Base-by-base conservation (phyloP, 768 basidiomycete genomes). In the Tylopilus sp. region DNA sequence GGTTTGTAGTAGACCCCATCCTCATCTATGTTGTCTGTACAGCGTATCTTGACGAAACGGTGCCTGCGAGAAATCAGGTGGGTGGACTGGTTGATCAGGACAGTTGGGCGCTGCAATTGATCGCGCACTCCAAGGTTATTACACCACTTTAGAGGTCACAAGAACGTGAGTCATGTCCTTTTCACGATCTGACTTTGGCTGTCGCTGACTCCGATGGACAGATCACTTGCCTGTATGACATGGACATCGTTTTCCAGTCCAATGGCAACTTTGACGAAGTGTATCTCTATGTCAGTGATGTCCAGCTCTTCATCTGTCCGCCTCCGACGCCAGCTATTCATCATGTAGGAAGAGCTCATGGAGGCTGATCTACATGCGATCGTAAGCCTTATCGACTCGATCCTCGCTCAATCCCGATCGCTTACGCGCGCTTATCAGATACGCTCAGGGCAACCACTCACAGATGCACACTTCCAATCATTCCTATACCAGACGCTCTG, bases 341-440 rank as follows among this genome's bases (percentile, higher is more conserved):
- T 8, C 33, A 50, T 50, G 33, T 71, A 98, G 89, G 95, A 98
- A 75, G 97, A 99, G 69, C 83, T 98, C 59, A 99, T 98, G 97
- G 97, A 98, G 68, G 97, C 97, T 49, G 97, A 98, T 81, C 79
- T 99, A 20, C 97, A 98, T 63, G 97, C 97, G 18, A 99, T 99
- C 70, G 94, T 95, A 60, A 70, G 82, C 65, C 21, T 39, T 39
- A 13, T 18, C 33, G 7, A n/a, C 21, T 5, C 20, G 23, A 35
- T 28, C 20, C n/a, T 33, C 33, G 23, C n/a, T n/a, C n/a, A 18
- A 20, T 25, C 17, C n/a, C n/a, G n/a, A 47, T 48, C 38, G 38
- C 53, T 51, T 6, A 48, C 25, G 20, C 51, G 40, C 42, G 18
- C 49, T 42, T 25, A 25, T 53, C 53, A 28, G 91, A 88, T 88